Base-by-base conservation (phyloP, 139 green algal species). In the Dunaliella primolecta region DNA sequence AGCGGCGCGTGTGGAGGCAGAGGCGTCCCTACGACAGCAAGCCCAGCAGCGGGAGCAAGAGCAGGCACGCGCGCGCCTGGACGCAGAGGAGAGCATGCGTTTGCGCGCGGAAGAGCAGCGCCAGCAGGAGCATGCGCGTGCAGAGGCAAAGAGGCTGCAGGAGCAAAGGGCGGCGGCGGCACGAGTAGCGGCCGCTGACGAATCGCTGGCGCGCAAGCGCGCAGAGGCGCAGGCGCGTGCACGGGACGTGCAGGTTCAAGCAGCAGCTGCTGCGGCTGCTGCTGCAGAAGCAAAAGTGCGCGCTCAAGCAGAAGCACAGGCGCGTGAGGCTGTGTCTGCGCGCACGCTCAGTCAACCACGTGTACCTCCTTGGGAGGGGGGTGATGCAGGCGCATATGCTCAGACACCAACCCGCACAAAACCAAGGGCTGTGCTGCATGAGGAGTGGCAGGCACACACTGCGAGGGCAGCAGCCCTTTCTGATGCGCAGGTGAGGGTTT, bases 261-360 rank as follows among this genome's bases (percentile, higher is more conserved):
- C 81, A 15, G 81, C 81, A 78, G 46, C 46, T 27, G 24, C 57
- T 27, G 3, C 21, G 30, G 20, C 23, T 7, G 81, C n/a, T 77
- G 85, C 81, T 55, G n/a, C n/a, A n/a, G n/a, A n/a, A n/a, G n/a
- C n/a, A n/a, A n/a, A n/a, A n/a, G n/a, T n/a, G n/a, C 33, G 57
- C 76, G 81, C 36, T 46, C 56, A 33, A 57, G 64, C 70, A 87
- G 21, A 80, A 75, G 55, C 55, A 36, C 80, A 34, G 80, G 81
- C 85, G 83, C n/a, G 2, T 31, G 77, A 3, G 77, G 23, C 20
- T 55, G 35, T n/a, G n/a, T 27, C 24, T 24, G 15, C 30, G 32
- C 3, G 77, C 23, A 29, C 34, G n/a, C 77, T 56, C 77, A 81
- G 77, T n/a, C n/a, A n/a, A n/a, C n/a, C n/a, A n/a, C n/a, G n/a